phyloP scores from a whole-genome alignment of 108 stramenopile species.

The Aurantiochytrium sp. region DNA sequence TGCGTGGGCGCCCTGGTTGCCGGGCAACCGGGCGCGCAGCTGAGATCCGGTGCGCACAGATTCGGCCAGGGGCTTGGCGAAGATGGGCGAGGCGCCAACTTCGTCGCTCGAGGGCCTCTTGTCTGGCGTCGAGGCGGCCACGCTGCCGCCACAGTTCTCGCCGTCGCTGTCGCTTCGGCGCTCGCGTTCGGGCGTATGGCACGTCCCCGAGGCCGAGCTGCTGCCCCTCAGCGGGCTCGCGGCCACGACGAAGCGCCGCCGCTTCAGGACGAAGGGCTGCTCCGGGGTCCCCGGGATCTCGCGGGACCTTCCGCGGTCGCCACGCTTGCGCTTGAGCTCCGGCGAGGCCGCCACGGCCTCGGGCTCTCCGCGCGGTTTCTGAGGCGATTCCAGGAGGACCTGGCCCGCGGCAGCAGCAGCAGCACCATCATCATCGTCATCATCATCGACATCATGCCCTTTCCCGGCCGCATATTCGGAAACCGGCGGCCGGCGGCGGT shows the following conservation, averaged over 20 bases:
- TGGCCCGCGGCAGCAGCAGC: no score
- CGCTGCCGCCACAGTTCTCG: no score
- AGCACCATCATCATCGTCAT: no score
- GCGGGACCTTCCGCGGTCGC: not conserved
- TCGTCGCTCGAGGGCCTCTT: not conserved
- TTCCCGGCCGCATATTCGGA: no score
- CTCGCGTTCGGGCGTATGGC: not conserved
- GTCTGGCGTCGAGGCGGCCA: not conserved
- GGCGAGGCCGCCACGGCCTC: not conserved
- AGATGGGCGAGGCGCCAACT: not conserved
- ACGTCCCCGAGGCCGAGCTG: not conserved
- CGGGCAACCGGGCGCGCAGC: no score
- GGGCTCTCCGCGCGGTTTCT: not conserved
- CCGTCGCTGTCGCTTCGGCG: not conserved
- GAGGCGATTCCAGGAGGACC: not conserved
- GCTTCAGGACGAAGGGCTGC: not conserved
- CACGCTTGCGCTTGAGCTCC: not conserved
- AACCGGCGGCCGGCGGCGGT: no score
- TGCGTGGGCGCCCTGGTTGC: no score
- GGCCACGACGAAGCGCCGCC: not conserved
- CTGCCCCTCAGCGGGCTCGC: not conserved
- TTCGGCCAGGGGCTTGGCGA: no score
- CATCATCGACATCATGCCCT: no score
- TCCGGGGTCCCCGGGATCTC: not conserved
- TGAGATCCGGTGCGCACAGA: no score